Evolutionary conservation across 1,284 basidiomycete species (phyloP), one percentile per base, ranked within the genome.

Genomic region (Pterulicium gracile): DNA sequence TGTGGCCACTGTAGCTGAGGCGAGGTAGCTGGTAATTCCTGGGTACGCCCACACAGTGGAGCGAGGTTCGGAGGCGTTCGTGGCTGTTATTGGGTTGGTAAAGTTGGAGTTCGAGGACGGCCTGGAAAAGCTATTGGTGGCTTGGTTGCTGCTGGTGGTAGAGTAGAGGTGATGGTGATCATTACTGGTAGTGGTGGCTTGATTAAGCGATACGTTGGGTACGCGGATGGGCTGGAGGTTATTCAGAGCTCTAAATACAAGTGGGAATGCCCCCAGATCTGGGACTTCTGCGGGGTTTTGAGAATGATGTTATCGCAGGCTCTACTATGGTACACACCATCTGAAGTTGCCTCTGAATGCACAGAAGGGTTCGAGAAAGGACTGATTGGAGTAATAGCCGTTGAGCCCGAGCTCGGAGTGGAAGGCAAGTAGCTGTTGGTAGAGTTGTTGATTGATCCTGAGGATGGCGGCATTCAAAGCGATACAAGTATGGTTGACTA

Each of bases 211-310:
- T 7, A 58, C 17, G 59, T 57, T 21, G 58, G 57, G 44, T 5
- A 43, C 65, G 57, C 41, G 62, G 62, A 49, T 56, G 56, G 68
- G 74, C 49, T 79, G 77, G 3, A 79, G 57, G 49, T 77, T 71
- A 18, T 68, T 72, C 61, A 81, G 69, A 48, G 77, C 84, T 36
- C 82, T 73, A 47, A 88, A 75, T 35, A 88, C 80, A 44, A 75
- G 70, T 13, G 69, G 73, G 61, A 88, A 87, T 15, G 81, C 79
- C 12, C 85, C 84, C 17, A 88, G 69, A 63, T 87, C 83, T 41
- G 84, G 84, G 50, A 75, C 72, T 62, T 86, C 83, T 77, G 55
- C n/a, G 50, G 45, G 27, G 22, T 40, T 27, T 23, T 22, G 42
- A 15, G 43, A 24, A 27, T 15, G 45, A 46, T 50, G 49, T 32